Base-by-base conservation (phyloP, 1,284 basidiomycete species). In the Xerocomus nothofagi region DNA sequence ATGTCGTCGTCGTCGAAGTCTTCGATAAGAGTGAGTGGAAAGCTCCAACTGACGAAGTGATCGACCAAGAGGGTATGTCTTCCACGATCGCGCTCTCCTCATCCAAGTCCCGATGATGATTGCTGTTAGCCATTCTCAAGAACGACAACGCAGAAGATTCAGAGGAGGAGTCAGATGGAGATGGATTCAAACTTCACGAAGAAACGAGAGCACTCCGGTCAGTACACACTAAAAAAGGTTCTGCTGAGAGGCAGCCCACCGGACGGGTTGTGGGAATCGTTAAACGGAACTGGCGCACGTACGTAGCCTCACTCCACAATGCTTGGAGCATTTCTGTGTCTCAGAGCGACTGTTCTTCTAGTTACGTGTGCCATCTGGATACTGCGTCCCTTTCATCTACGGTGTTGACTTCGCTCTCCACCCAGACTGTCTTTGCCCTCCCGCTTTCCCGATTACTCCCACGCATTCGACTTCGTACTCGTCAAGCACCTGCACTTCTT, bases 351-450 rank as follows among this genome's bases (percentile, higher is more conserved):
- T 10, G 17, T 47, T 26, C 4, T n/a, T 34, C 10, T 43, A 90
- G 88, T 47, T 97, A 95, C 64, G 96, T 99, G 36, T 98, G 94
- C 68, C 96, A 98, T 69, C 87, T 99, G 50, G 97, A 98, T 70
- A 82, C 84, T 57, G 82, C 88, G 0, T 94, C 95, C 2, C 78
- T 98, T 39, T 87, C 90, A 2, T 88, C 88, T 11, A 82, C 84
- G 3, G 86, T 86, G 36, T 67, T 82, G 21, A 92, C 91, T 0
- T 92, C 91, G 6, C 80, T 93, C 5, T 88, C 93, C 6, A 84
- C 88, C 52, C 93, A 97, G 75, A 91, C 93, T 0, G 89, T 99
- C 17, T 96, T 99, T 67, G 96, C 94, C 0, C 93, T 92, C 0
- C 97, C 97, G 0, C 87, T 98, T 38, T 95, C 94, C 15, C 84